These are phyloP conservation scores for Sistotremastrum niveocremeum DNA, from an alignment of 768 basidiomycete genomes.

Conservation along the genomic window DNA sequence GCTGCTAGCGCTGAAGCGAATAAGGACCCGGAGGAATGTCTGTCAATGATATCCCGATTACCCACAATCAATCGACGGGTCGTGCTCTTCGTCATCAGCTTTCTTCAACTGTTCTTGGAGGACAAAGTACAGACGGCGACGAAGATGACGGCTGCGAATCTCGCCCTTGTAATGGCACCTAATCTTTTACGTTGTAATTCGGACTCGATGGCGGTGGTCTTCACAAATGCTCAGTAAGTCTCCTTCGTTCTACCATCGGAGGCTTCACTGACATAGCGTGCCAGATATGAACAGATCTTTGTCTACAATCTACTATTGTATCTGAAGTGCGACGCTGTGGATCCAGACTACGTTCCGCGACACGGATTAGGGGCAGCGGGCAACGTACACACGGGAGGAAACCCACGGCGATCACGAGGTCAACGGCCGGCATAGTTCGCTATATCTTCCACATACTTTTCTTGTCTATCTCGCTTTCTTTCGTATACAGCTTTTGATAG, in stretches of 20 bases:
- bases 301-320: conserved; percentile 74
- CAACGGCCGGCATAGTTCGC: too few relatives aligned
- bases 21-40: conserved; percentile 46
- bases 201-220: conserved; percentile 78
- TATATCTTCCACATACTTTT: too few relatives aligned
- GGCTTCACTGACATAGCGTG: conserved; percentile 4
- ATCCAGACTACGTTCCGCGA: conserved; percentile 59
- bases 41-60: conserved; percentile 60
- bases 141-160: conserved; percentile 83
- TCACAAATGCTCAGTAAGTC: conserved; percentile 81
- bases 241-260: not conserved
- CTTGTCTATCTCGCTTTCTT: too few relatives aligned
- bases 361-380: conserved; percentile 67
- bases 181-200: conserved; percentile 80
- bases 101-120: conserved; percentile 78
- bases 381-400: too few relatives aligned
- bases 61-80: conserved; percentile 82
- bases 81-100: conserved; percentile 78
- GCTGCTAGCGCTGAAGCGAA: conserved; percentile 21
- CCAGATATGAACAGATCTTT: conserved; percentile 78
- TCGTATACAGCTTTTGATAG: too few relatives aligned
- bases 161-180: conserved; percentile 86
- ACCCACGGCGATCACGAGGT: too few relatives aligned
- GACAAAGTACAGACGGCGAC: conserved; percentile 58
- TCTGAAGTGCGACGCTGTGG: conserved; percentile 63